Evolutionary conservation across 192 early-diverging fungal genomes (phyloP).

Genomic region (Coemansia sp.): DNA sequence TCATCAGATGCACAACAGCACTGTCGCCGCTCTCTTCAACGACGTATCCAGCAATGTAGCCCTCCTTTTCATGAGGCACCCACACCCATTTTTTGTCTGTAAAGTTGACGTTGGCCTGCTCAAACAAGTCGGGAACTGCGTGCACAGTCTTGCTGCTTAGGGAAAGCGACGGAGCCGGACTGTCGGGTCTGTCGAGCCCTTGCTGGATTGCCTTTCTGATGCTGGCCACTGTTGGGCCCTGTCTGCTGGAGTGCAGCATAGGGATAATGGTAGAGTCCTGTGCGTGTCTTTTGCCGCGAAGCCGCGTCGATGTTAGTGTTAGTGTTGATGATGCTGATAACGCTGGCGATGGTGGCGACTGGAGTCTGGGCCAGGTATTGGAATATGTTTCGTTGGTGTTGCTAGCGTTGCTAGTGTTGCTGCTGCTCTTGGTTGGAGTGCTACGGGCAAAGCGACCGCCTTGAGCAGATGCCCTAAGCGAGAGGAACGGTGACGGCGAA

Average conservation of each 20-base stretch:
- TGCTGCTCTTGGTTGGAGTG: not conserved
- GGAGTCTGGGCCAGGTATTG: conserved; percentile 6
- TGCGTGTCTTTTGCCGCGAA: not conserved
- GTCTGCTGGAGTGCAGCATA: conserved; percentile 32
- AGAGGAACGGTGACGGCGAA: conserved; percentile 1
- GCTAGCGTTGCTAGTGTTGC: not conserved
- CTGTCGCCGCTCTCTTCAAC: conserved; percentile 67
- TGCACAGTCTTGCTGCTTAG: conserved; percentile 43
- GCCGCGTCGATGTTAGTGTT: not conserved
- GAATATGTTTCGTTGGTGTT: not conserved
- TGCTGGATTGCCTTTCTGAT: conserved; percentile 55
- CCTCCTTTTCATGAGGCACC: conserved; percentile 90
- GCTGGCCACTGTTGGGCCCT: conserved; percentile 55
- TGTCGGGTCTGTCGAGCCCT: conserved; percentile 49
- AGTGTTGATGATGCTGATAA: not conserved
- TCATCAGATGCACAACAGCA: conserved; percentile 75
- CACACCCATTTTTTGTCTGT: conserved; percentile 98
- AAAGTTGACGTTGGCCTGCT: conserved; percentile 70
- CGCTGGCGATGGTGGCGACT: not conserved
- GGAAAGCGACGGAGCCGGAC: conserved; percentile 32
- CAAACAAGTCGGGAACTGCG: conserved; percentile 51
- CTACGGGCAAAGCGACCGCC: not conserved
- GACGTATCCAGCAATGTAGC: conserved; percentile 86
- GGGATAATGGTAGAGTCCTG: conserved; percentile 3
- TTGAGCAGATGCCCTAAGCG: conserved; percentile 6